Conservation (phyloP, 2,329 filamentous ascomycete genomes). For the Metarhizium guizhouense region DNA sequence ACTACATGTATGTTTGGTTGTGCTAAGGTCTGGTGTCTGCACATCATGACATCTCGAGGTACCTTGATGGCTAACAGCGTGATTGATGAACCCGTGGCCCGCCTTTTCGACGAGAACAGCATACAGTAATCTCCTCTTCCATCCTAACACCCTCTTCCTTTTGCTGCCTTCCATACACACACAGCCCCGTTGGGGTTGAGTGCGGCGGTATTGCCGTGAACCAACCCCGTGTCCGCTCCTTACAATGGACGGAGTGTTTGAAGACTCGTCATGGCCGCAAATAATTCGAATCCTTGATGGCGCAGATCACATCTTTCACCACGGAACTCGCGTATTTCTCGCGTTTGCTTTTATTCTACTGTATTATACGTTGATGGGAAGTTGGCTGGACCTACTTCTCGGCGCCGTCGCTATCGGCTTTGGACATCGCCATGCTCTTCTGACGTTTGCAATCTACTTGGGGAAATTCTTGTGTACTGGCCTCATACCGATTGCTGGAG, state of each 20-base stretch:
- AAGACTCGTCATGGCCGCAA: conserved; percentile 14
- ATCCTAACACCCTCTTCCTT: background rate
- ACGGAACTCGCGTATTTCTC: background rate
- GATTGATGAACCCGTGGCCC: background rate
- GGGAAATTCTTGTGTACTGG: background rate
- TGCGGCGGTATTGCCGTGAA: background rate
- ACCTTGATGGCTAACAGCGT: conserved; percentile 21
- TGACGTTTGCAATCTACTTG: background rate
- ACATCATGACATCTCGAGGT: background rate
- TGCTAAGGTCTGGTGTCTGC: background rate
- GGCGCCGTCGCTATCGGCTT: conserved; percentile 2
- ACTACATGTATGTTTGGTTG: too few species aligned
- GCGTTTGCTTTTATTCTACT: conserved; percentile 3
- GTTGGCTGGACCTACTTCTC: conserved; percentile 13
- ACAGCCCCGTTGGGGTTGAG: background rate
- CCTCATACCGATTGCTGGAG: background rate
- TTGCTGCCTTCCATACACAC: conserved; percentile 4
- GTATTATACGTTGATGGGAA: conserved; percentile 13
- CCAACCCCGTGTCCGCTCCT: background rate
- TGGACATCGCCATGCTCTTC: background rate
- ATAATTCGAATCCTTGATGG: conserved; percentile 13
- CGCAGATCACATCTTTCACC: conserved; percentile 8
- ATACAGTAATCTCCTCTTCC: background rate
- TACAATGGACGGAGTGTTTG: conserved; percentile 17
- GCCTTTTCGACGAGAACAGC: background rate